A percentile compares a stretch with the other conserved stretches of the same genome.
Evolutionary conservation across 2,329 filamentous ascomycete species (phyloP).

Genomic region (Ceratocystis lukuohia): DNA sequence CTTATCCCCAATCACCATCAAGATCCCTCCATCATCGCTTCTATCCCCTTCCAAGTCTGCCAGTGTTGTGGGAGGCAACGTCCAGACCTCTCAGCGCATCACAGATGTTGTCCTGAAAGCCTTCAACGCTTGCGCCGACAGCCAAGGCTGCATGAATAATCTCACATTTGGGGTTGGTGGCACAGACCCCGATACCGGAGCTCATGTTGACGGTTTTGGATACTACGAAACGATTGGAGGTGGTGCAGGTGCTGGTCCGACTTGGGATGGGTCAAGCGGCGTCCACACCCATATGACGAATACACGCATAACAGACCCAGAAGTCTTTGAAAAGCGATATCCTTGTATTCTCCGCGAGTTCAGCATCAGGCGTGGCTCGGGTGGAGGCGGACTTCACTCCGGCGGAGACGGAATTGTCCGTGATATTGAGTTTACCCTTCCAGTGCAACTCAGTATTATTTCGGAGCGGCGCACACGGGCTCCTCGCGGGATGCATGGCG

Average conservation of each 20-base stretch:
- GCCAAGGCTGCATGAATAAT: conserved; percentile 72
- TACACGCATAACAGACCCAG: conserved; percentile 53
- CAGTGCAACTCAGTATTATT: conserved; percentile 63
- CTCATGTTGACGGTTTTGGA: conserved; percentile 30
- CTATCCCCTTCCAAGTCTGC: conserved; percentile 63
- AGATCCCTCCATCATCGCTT: conserved; percentile 59
- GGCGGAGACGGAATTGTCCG: conserved; percentile 64
- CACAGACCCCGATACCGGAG: conserved; percentile 28
- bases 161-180: conserved; percentile 64
- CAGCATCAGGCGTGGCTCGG: conserved; percentile 47
- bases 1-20: conserved; percentile 59
- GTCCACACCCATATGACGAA: conserved; percentile 54
- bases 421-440: conserved; percentile 68
- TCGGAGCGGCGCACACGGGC: conserved; percentile 65
- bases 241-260: conserved; percentile 56
- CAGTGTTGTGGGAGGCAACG: conserved; percentile 72
- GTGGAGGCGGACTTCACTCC: conserved; percentile 49
- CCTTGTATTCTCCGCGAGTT: conserved; percentile 63
- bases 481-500: conserved; percentile 61
- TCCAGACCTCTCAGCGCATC: conserved; percentile 37
- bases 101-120: conserved; percentile 46
- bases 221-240: conserved; percentile 49
- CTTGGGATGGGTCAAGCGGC: conserved; percentile 32
- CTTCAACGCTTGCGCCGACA: conserved; percentile 65
- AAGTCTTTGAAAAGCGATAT: conserved; percentile 40